Percentiles rank a stretch among this genome's conserved stretches.
Conservation (phyloP, 1,139 yeast genomes). For the Saccharomyces hybrid region DNA sequence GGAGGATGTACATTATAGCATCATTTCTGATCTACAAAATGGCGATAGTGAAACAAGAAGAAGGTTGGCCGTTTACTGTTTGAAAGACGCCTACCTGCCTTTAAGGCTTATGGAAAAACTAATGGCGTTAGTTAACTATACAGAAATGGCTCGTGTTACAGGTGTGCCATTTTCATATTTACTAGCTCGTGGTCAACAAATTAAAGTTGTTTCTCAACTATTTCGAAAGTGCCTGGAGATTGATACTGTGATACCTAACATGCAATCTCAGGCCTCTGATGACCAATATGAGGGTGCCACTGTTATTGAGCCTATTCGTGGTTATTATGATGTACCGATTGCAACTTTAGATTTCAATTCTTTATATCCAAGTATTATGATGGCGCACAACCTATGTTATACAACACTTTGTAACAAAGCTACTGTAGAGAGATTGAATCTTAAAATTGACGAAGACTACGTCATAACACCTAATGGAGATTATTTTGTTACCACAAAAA, state of each 20-base stretch:
- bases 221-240: slow-evolving; percentile 85
- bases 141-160: slow-evolving; percentile 99
- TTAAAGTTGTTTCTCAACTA: slow-evolving; percentile 90
- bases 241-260: slow-evolving; percentile 82
- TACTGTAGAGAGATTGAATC: slow-evolving; percentile 55
- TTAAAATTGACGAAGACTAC: slow-evolving; percentile 70
- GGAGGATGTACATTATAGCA: slow-evolving; percentile 96
- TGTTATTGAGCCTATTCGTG: slow-evolving; percentile 92
- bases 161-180: slow-evolving; percentile 95
- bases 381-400: slow-evolving; percentile 97
- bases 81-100: slow-evolving; percentile 93
- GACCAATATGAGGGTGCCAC: slow-evolving; percentile 99
- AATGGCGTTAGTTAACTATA: slow-evolving; percentile 93
- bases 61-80: slow-evolving; percentile 91
- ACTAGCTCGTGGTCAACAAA: slow-evolving; percentile 90
- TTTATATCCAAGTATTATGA: slow-evolving; percentile 96
- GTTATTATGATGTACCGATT: slow-evolving; percentile 93
- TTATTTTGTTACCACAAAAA: slow-evolving; percentile 65
- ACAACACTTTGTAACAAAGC: slow-evolving; percentile 72
- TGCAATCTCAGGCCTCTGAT: slow-evolving; percentile 69
- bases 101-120: slow-evolving; percentile 78
- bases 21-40: slow-evolving; percentile 87
- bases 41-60: slow-evolving; percentile 90
- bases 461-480: slow-evolving; percentile 89
- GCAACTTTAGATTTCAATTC: slow-evolving; percentile 97